phyloP scores from a whole-genome alignment of 2,329 filamentous ascomycete species.

The Seiridium cupressi region DNA sequence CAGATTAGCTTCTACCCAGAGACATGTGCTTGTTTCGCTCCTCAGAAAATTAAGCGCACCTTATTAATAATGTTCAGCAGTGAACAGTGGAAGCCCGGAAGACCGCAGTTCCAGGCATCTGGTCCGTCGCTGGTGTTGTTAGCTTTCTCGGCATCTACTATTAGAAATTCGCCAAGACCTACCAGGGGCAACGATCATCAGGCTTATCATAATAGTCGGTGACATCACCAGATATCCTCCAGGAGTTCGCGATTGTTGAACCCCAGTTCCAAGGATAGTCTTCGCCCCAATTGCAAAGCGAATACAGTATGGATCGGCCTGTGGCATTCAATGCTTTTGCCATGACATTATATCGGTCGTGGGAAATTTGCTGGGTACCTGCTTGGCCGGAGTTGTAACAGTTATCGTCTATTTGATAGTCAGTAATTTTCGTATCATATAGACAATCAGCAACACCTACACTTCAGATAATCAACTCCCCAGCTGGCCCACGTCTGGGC shows the following conservation, averaged over 20 bases:
- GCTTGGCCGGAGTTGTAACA: constrained; percentile 32
- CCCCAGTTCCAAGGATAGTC: constrained; percentile 27
- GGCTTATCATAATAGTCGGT: constrained; percentile 29
- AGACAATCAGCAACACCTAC: neutral
- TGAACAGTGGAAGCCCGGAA: constrained; percentile 2
- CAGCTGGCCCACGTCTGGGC: constrained; percentile 50
- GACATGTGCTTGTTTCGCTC: neutral
- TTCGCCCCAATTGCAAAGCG: constrained; percentile 33
- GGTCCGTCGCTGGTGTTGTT: constrained; percentile 4
- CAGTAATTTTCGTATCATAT: neutral
- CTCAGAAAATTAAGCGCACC: neutral
- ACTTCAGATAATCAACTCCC: constrained; percentile 53
- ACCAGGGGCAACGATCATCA: constrained; percentile 28
- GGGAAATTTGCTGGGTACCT: constrained; percentile 23
- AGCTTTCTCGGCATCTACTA: neutral
- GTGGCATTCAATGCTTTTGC: constrained; percentile 30
- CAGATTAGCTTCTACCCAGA: neutral
- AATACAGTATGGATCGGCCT: constrained; percentile 29
- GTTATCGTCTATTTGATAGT: constrained; percentile 36
- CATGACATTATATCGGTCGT: constrained; percentile 29
- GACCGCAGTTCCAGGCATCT: constrained; percentile 6
- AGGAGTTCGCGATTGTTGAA: constrained; percentile 27
- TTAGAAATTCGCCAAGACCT: neutral
- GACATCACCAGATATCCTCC: constrained; percentile 32
- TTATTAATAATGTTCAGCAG: constrained; percentile 8